Evolutionary conservation across 441 rosid species (phyloP).

Genomic region (Populus hybrid): DNA sequence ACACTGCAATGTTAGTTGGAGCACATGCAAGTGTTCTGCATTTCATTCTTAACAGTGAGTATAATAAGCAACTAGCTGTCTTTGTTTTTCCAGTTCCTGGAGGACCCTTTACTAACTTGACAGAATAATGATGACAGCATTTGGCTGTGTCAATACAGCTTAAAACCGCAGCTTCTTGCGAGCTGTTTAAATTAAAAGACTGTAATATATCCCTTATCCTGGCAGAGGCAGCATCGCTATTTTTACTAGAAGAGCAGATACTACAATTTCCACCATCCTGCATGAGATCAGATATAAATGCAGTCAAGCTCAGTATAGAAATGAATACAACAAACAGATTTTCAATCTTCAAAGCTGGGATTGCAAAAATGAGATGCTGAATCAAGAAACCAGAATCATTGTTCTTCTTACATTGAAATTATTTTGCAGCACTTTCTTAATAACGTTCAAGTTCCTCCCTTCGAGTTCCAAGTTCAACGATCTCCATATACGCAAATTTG

Average conservation of each 20-base stretch:
- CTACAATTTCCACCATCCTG: conserved; percentile 30
- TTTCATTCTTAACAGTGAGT: conserved; percentile 31
- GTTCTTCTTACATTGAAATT: conserved; percentile 22
- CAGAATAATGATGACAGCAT: conserved; percentile 29
- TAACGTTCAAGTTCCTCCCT: background rate
- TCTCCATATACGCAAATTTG: conserved; percentile 10
- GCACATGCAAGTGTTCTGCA: conserved; percentile 49
- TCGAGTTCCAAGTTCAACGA: conserved; percentile 17
- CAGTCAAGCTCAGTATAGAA: conserved; percentile 32
- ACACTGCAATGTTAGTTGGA: conserved; percentile 52
- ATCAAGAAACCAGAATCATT: background rate
- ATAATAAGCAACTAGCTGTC: conserved; percentile 33
- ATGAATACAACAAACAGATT: conserved; percentile 15
- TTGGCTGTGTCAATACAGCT: conserved; percentile 16
- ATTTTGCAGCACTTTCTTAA: background rate
- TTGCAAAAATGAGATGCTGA: background rate
- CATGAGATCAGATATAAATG: conserved; percentile 20
- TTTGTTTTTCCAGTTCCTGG: conserved; percentile 71
- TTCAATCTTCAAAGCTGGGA: too few species aligned
- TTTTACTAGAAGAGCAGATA: conserved; percentile 19
- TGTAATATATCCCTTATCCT: background rate
- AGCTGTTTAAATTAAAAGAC: conserved; percentile 23
- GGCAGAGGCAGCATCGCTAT: background rate
- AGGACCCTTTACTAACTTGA: conserved; percentile 62
- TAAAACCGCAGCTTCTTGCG: conserved; percentile 34